Conservation (phyloP, 306 rosid species). For the Citrullus mucosospermus region DNA sequence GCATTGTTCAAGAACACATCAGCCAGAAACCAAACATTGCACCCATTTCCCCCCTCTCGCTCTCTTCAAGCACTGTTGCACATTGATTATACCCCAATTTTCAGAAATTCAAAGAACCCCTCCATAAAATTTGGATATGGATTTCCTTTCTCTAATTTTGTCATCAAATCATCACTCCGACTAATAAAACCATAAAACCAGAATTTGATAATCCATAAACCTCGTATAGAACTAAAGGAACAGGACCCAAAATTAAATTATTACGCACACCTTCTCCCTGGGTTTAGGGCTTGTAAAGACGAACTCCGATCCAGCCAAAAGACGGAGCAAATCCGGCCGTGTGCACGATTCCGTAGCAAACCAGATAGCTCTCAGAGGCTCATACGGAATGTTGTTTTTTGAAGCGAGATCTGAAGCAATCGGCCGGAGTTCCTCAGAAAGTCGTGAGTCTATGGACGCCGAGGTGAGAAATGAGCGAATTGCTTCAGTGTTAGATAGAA, state of each 20-base stretch:
- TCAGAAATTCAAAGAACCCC: background rate
- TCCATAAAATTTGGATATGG: background rate
- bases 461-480: slow-evolving; percentile 37
- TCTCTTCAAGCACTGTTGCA: background rate
- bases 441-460: slow-evolving; percentile 32
- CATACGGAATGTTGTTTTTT: slow-evolving; percentile 34
- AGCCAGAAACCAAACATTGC: background rate
- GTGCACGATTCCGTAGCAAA: slow-evolving; percentile 24
- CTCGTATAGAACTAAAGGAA: background rate
- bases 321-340: slow-evolving; percentile 34
- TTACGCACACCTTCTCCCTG: slow-evolving; percentile 48
- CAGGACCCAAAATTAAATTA: background rate
- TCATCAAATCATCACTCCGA: background rate
- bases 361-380: slow-evolving; percentile 48
- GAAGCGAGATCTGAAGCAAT: slow-evolving; percentile 37
- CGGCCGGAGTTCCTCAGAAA: slow-evolving; percentile 43
- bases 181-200: background rate
- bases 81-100: background rate
- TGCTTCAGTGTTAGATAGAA: slow-evolving; percentile 32
- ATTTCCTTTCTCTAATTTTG: background rate
- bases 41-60: background rate
- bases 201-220: background rate
- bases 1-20: background rate
- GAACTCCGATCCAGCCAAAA: slow-evolving; percentile 39
- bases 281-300: slow-evolving; percentile 63